Conservation (phyloP, 768 basidiomycete species). For the Fibroporia radiculosa region DNA sequence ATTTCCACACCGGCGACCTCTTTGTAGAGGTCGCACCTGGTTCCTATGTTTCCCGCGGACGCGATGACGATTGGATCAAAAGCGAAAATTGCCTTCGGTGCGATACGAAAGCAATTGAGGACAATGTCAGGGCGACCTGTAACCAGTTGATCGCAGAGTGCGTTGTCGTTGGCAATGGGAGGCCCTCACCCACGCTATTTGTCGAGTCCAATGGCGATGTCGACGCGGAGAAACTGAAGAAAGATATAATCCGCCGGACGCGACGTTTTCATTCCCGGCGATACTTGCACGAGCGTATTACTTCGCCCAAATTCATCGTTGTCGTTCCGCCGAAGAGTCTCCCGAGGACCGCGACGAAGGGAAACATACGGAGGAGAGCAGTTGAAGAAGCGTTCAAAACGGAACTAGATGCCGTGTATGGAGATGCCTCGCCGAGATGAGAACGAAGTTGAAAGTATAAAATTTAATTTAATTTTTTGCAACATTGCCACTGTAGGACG, state of each 20-base stretch:
- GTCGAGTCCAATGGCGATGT: constrained; percentile 51
- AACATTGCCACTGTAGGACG: too few species aligned
- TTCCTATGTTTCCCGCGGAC: constrained; percentile 56
- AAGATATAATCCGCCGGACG: constrained; percentile 66
- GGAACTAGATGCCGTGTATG: constrained; percentile 53
- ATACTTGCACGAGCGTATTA: constrained; percentile 76
- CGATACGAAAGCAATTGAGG: constrained; percentile 77
- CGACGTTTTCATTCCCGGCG: constrained; percentile 66
- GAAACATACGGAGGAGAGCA: constrained; percentile 70
- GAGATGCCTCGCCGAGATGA: too few species aligned
- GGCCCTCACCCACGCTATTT: constrained; percentile 71
- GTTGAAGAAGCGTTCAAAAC: constrained; percentile 59
- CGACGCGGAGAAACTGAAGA: constrained; percentile 52
- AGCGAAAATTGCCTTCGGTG: constrained; percentile 71
- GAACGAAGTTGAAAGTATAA: too few species aligned
- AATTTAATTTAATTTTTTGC: too few species aligned
- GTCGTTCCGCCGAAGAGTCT: constrained; percentile 59
- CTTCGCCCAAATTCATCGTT: constrained; percentile 53
- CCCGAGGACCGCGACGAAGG: constrained; percentile 74
- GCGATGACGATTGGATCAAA: constrained; percentile 85
- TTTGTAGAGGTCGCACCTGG: constrained; percentile 58
- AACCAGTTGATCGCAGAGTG: constrained; percentile 60
- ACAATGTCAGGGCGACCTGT: constrained; percentile 63
- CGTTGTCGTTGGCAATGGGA: constrained; percentile 69
- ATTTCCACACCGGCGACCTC: constrained; percentile 79